Evolutionary conservation across 169 alveolate genomes (phyloP).

Genomic region (Toxoplasma gondii): DNA sequence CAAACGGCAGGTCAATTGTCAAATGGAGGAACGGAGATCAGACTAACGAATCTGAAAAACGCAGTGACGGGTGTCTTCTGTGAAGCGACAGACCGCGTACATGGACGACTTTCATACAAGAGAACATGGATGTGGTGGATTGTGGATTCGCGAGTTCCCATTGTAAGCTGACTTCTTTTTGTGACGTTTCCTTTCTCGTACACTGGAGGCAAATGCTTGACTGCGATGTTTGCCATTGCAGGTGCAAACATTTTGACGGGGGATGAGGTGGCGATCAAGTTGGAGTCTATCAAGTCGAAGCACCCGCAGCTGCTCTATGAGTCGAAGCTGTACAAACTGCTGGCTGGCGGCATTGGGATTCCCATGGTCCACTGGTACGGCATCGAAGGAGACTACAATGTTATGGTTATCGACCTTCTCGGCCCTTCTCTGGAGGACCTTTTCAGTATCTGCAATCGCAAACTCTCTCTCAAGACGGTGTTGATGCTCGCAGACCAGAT

Average conservation of each 20-base stretch:
- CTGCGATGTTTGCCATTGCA: conserved; percentile 30
- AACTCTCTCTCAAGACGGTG: conserved; percentile 89
- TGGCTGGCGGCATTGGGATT: conserved; percentile 93
- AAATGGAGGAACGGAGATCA: no score
- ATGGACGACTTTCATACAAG: no score
- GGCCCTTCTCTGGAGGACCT: conserved; percentile 98
- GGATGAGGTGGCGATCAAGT: conserved; percentile 93
- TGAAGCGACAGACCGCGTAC: no score
- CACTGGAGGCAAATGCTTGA: no score
- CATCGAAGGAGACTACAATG: conserved; percentile 98
- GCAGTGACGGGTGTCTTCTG: no score
- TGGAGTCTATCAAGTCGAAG: conserved; percentile 92
- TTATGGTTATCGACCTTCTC: conserved; percentile 95
- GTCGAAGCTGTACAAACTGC: conserved; percentile 93
- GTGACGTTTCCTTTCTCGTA: no score
- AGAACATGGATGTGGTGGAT: no score
- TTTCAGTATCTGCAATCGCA: conserved; percentile 93
- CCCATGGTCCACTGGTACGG: conserved; percentile 99
- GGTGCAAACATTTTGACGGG: conserved; percentile 94
- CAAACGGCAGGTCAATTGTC: no score
- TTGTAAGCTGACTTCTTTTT: no score
- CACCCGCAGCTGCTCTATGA: conserved; percentile 96
- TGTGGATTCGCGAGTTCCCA: no score
- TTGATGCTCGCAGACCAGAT: conserved; percentile 84
- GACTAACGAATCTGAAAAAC: no score